These are phyloP conservation scores for Fusarium guadeloupense DNA, from an alignment of 2,329 filamentous ascomycete species.

Conservation along the genomic window DNA sequence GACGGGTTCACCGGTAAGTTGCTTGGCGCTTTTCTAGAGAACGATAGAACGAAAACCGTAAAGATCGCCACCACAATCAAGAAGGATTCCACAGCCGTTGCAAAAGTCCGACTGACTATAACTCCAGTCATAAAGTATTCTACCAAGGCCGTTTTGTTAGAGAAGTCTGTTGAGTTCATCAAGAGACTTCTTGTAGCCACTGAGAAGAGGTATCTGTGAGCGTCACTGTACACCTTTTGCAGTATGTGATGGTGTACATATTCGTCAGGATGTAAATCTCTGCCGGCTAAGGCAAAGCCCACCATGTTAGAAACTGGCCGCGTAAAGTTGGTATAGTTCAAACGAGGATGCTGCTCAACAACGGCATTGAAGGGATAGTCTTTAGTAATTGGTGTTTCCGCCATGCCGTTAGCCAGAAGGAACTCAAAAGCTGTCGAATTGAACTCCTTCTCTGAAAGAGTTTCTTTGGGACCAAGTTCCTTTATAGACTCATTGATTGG, in stretches of 20 bases:
- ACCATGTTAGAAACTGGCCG: conserved; percentile 47
- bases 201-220: conserved; percentile 48
- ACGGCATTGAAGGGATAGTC: conserved; percentile 41
- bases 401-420: conserved; percentile 44
- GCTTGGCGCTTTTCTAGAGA: conserved; percentile 2
- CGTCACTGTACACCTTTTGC: conserved; percentile 23
- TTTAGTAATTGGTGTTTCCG: neutral
- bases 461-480: neutral
- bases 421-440: conserved; percentile 49
- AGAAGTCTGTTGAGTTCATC: conserved; percentile 12
- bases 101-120: conserved; percentile 47
- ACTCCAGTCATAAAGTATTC: conserved; percentile 42
- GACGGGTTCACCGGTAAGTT: conserved; percentile 41
- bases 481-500: conserved; percentile 25
- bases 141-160: conserved; percentile 6
- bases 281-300: conserved; percentile 45
- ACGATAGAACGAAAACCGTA: conserved; percentile 11
- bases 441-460: conserved; percentile 42
- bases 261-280: neutral
- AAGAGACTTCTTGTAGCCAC: conserved; percentile 33
- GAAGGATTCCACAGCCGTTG: conserved; percentile 43
- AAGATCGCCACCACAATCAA: conserved; percentile 38
- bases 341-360: conserved; percentile 40
- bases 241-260: conserved; percentile 25
- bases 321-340: conserved; percentile 13